These are phyloP conservation scores for Podospora fimiseda DNA, from an alignment of 495 filamentous ascomycete genomes.

Conservation along the genomic window DNA sequence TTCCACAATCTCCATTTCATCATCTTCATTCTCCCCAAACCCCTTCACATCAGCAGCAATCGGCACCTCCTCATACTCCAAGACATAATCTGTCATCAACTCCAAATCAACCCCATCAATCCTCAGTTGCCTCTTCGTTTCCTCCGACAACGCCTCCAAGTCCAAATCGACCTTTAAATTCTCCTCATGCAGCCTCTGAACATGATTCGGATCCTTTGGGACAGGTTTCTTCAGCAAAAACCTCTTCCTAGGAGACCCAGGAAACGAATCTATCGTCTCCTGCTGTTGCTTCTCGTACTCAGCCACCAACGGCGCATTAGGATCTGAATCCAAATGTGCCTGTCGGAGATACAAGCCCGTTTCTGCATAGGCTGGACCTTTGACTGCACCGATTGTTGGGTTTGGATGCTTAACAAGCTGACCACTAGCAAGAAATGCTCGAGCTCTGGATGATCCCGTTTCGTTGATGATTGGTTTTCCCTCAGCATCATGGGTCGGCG, in stretches of 20 bases:
- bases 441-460: conserved; percentile 17
- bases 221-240: neutral
- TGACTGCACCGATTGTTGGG: conserved; percentile 37
- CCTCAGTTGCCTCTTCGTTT: neutral
- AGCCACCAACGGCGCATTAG: conserved; percentile 27
- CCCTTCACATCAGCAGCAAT: neutral
- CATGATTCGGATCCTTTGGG: neutral
- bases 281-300: conserved; percentile 24
- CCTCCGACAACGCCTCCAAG: neutral
- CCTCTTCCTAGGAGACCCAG: neutral
- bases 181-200: neutral
- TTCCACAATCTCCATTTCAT: neutral
- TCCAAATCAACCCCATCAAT: neutral
- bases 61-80: neutral
- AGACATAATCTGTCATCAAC: neutral
- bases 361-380: conserved; percentile 39
- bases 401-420: conserved; percentile 29
- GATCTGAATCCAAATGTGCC: conserved; percentile 33
- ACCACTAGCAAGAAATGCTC: conserved; percentile 21
- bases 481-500: conserved; percentile 24
- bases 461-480: conserved; percentile 11
- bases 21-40: neutral
- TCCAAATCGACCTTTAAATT: neutral
- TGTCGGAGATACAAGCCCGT: conserved; percentile 33
- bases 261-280: conserved; percentile 11